phyloP scores from a whole-genome alignment of 805 yeast genomes.

The Kuraishia capsulata region DNA sequence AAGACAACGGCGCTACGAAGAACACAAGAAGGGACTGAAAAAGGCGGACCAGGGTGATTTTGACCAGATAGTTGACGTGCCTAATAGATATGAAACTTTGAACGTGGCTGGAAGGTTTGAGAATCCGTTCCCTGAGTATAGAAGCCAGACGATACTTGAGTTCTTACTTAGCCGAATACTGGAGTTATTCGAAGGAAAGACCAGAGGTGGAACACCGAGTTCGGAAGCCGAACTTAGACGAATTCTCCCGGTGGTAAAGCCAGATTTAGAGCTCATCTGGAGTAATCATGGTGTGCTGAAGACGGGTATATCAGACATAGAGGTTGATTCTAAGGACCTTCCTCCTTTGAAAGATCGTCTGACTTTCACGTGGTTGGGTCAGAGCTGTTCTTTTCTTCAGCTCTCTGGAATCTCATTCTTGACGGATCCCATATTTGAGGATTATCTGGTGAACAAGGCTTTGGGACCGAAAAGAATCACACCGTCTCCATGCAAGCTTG shows the following conservation, averaged over 20 bases:
- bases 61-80: conserved; percentile 5
- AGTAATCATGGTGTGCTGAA: conserved; percentile 10
- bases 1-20: conserved; percentile 20
- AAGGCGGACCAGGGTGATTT: conserved; percentile 7
- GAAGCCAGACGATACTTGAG: conserved; percentile 85
- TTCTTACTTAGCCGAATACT: conserved; percentile 64
- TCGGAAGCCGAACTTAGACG: conserved; percentile 37
- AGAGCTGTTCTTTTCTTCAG: conserved; percentile 73
- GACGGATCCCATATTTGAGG: conserved; percentile 77
- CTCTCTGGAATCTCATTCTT: conserved; percentile 63
- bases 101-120: conserved; percentile 72
- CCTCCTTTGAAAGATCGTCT: conserved; percentile 36
- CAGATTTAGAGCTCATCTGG: conserved; percentile 37
- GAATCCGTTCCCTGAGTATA: conserved; percentile 84
- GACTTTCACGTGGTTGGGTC: conserved; percentile 88
- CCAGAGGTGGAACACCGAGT: conserved; percentile 52
- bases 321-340: conserved; percentile 6
- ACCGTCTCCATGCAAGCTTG: conserved; percentile 59
- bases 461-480: conserved; percentile 83
- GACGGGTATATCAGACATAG: conserved; percentile 12
- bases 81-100: conserved; percentile 32
- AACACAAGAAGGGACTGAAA: conserved; percentile 5
- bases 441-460: conserved; percentile 49
- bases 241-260: conserved; percentile 50
- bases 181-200: conserved; percentile 55